Base-by-base conservation (phyloP, 345 rosid genomes). In the Gossypium stocksii region DNA sequence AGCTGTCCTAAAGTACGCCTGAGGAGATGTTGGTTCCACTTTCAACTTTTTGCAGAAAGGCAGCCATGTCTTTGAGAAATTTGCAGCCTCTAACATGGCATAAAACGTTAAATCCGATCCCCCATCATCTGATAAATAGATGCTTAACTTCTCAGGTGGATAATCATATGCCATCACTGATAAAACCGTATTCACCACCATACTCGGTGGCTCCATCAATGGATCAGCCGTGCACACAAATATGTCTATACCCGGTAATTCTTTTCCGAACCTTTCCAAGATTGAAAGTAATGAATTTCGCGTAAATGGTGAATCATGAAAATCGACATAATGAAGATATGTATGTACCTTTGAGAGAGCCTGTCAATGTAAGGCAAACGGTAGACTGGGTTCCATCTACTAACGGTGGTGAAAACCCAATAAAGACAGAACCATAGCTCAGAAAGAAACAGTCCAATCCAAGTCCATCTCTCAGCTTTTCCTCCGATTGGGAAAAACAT, bases 151-250 rank as follows among this genome's bases (percentile, higher is more conserved):
- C 29, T 87, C 85, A 0, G 89, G 72, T 7, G 97, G 85, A 60
- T 92, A 92, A 65, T 89, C 82, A 2, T 83, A 88, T 1, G 93
- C 82, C 84, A 84, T 73, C 14, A 85, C 85, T 4, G 96, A 90
- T 76, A 90, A 73, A 48, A 87, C 79, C 0, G 88, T 87, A 75
- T 82, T 85, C 15, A 84, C 58, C 60, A 85, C 62, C 87, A 87
- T 61, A 58, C 61, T 74, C 5, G 89, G 87, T 4, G 88, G 90
- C 82, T 87, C 90, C 46, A 84, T 11, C 3, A n/a, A 1, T 1
- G 89, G 87, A 44, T 85, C 86, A 1, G 89, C 89, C 1, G 90
- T 87, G 86, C 90, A 87, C 0, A 87, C 85, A 22, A 82, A 87
- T 25, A 85, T 56, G 51, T 87, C 88, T 23, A 87, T 75, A 10